These are phyloP conservation scores for Castanospermum australe DNA, from an alignment of 306 rosid genomes.

Conservation along the genomic window DNA sequence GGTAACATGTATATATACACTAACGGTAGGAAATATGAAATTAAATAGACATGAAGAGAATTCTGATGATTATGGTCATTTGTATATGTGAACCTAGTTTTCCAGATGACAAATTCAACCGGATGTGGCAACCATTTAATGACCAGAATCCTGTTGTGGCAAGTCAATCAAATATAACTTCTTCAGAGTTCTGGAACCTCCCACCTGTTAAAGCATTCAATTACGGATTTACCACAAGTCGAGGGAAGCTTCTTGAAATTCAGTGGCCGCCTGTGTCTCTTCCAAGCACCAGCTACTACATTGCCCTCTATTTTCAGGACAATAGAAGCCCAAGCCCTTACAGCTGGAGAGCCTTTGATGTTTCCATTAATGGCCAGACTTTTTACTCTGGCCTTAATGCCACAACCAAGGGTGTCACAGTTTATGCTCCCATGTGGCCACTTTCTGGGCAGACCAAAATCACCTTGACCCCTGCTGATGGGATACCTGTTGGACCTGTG, in stretches of 20 bases:
- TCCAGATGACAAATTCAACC: slow-evolving; percentile 86
- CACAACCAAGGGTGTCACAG: slow-evolving; percentile 63
- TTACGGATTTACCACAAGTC: slow-evolving; percentile 54
- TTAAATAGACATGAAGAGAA: not conserved
- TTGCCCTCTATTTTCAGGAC: slow-evolving; percentile 84
- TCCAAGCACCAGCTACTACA: slow-evolving; percentile 58
- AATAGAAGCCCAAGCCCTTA: slow-evolving; percentile 59
- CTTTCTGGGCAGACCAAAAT: slow-evolving; percentile 65
- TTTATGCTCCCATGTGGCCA: slow-evolving; percentile 68
- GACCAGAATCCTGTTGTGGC: slow-evolving; percentile 53
- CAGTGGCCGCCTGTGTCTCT: slow-evolving; percentile 69
- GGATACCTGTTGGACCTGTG: slow-evolving; percentile 62
- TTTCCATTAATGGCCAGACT: slow-evolving; percentile 53
- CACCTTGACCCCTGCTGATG: slow-evolving; percentile 45
- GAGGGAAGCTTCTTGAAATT: slow-evolving; percentile 57
- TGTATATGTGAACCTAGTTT: slow-evolving; percentile 54
- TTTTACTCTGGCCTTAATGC: slow-evolving; percentile 60
- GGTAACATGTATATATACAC: not conserved
- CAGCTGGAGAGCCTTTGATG: slow-evolving; percentile 79
- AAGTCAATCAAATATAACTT: slow-evolving; percentile 38
- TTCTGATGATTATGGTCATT: slow-evolving; percentile 41
- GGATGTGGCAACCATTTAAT: slow-evolving; percentile 73
- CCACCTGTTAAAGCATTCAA: slow-evolving; percentile 58
- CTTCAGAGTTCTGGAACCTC: slow-evolving; percentile 77
- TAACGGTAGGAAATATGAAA: not conserved